Base-by-base conservation (phyloP, 805 yeast genomes). In the Lachancea thermotolerans region DNA sequence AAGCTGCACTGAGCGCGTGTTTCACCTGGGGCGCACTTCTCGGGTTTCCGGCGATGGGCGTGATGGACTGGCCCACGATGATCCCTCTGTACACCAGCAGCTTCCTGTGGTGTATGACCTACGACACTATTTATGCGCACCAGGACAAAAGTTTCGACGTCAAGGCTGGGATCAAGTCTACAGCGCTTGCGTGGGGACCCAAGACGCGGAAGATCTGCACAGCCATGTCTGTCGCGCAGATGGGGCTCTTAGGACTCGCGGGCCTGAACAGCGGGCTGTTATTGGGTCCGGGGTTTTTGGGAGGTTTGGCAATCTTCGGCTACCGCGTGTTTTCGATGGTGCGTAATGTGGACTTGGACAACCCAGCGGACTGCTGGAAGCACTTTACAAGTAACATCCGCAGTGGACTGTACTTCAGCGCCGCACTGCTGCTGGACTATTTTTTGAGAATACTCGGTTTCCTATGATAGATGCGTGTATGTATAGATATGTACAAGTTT, bases 101-200 rank as follows among this genome's bases (percentile, higher is more conserved):
- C 38, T 84, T 81, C 59, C 72, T 82, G 45, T 93, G 99, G 99
- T 82, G 95, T 53, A 86, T 93, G 90, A 81, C 82, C 42, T 93
- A 93, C 66, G 99, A 93, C 64, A 88, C 99, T 2, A 78, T 93
- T 34, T 93, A 93, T 64, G 99, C 99, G 0, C 99, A 93, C 62
- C 99, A 93, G 68, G 99, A 93, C 66, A 93, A 93, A 67, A 67
- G 64, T 42, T 93, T 83, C 58, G 99, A 93, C 66, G 68, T 86
- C 43, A 73, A 76, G 47, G 97, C 95, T 0, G 99, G 99, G 16
- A 84, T 93, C 54, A 89, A 89, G 64, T 86, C 96, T 1, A 89
- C 98, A 0, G 99, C 99, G 7, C 73, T 93, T 53, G 90, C 85
- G 2, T 95, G 99, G 99, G 95, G 95, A 8, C 77, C 75, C 17